Evolutionary conservation across 106 monocot species (phyloP).

Genomic region (Alisma plantagoaquatica): DNA sequence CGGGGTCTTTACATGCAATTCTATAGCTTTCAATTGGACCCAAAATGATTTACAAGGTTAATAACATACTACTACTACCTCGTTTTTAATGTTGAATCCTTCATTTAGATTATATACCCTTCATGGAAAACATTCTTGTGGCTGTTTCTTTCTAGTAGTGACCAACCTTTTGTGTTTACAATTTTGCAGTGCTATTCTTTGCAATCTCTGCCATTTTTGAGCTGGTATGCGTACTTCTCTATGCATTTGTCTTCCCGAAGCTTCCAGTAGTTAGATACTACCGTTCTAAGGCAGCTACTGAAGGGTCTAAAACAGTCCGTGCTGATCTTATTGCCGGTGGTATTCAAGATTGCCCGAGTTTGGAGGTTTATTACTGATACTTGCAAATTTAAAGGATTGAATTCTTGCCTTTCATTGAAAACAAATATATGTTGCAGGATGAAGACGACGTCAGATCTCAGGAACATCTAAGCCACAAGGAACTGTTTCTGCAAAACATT

Average conservation of each 20-base stretch:
- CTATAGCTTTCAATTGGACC: too few relatives aligned
- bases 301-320: constrained; percentile 59
- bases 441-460: constrained; percentile 30
- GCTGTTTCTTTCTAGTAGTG: too few relatives aligned
- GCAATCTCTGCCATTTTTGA: constrained; percentile 35
- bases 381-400: background rate
- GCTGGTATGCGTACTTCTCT: constrained; percentile 61
- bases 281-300: constrained; percentile 17
- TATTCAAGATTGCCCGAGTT: constrained; percentile 4
- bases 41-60: too few relatives aligned
- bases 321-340: constrained; percentile 82
- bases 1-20: too few relatives aligned
- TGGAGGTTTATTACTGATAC: background rate
- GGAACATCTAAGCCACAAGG: constrained; percentile 44
- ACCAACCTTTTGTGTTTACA: too few relatives aligned
- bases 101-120: too few relatives aligned
- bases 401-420: background rate
- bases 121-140: too few relatives aligned
- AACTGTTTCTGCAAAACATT: constrained; percentile 44
- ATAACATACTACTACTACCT: too few relatives aligned
- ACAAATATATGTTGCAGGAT: background rate
- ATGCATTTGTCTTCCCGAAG: constrained; percentile 77
- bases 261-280: constrained; percentile 39
- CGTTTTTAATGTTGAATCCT: too few relatives aligned
- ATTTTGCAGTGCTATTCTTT: constrained; percentile 19